These are phyloP conservation scores for Macrophomina pseudophaseolina DNA, from an alignment of 2,329 filamentous ascomycete species.

Conservation along the genomic window DNA sequence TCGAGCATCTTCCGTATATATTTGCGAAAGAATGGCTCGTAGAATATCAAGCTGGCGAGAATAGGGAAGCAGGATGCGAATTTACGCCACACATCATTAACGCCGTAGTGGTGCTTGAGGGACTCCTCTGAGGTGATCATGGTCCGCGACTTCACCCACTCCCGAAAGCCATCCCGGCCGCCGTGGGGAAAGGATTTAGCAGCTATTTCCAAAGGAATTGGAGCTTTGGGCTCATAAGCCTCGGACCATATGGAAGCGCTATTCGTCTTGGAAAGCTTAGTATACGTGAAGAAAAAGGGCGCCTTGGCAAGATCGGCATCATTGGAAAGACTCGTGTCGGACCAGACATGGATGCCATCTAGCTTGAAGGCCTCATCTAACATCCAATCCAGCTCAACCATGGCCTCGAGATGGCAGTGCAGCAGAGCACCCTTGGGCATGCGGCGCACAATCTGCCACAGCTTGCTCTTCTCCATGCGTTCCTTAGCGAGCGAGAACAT, in stretches of 20 bases:
- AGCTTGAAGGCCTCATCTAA: slow-evolving; percentile 73
- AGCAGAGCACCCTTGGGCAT: slow-evolving; percentile 90
- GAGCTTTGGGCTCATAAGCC: slow-evolving; percentile 64
- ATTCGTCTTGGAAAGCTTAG: slow-evolving; percentile 40
- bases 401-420: slow-evolving; percentile 89
- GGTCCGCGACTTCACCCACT: slow-evolving; percentile 76
- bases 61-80: slow-evolving; percentile 77
- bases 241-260: slow-evolving; percentile 67
- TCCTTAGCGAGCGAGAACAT: slow-evolving; percentile 88
- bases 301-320: slow-evolving; percentile 60
- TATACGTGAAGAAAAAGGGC: slow-evolving; percentile 63
- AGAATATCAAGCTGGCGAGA: slow-evolving; percentile 76
- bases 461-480: slow-evolving; percentile 80
- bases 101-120: slow-evolving; percentile 79
- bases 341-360: slow-evolving; percentile 74
- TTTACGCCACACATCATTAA: slow-evolving; percentile 83
- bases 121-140: slow-evolving; percentile 75
- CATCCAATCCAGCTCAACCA: slow-evolving; percentile 85
- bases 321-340: slow-evolving; percentile 62
- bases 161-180: slow-evolving; percentile 72
- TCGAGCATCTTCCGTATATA: slow-evolving; percentile 75
- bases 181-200: slow-evolving; percentile 77
- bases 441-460: slow-evolving; percentile 82
- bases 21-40: slow-evolving; percentile 84
- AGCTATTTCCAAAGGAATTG: slow-evolving; percentile 64